Evolutionary conservation across 2,329 filamentous ascomycete genomes (phyloP), one percentile per base, ranked within the genome.

Genomic region (Paraphaeosphaeria sporulosa): DNA sequence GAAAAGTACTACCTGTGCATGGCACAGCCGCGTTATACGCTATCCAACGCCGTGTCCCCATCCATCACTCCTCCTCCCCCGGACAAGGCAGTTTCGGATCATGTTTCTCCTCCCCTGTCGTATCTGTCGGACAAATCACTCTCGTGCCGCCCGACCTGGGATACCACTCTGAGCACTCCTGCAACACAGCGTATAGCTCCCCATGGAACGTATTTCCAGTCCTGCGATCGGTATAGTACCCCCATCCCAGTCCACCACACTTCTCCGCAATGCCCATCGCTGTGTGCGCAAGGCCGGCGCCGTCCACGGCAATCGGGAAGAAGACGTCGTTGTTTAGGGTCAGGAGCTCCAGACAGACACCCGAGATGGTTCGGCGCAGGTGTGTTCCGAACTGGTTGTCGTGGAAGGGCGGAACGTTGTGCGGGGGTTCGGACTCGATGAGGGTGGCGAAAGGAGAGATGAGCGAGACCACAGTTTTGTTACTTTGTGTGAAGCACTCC

Each of bases 51-150:
- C n/a, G n/a, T n/a, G n/a, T 6, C 25, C 25, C 25, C 25, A 32
- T 32, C 38, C 38, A 1, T n/a, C 36, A 40, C 38, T 7, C 19
- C 30, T 38, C 17, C 49, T 51, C 49, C 49, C 17, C 49, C 7
- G 49, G 49, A 51, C 49, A 51, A n/a, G 49, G 30, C 49, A 51
- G 21, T 2, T n/a, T 38, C 12, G 49, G 49, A 32, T 51, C 49
- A 38, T 38, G 49, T 21, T 15, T 38, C 49, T 51, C 30, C 30
- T 15, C 1, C 30, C 49, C 30, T n/a, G 49, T 51, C n/a, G 30
- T 51, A 40, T 51, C 30, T 10, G 17, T 38, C 8, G 49, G 30
- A 51, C 30, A 51, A 36, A 51, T 38, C 36, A 51, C 4, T n/a
- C 49, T 51, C 49, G 19, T 2, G n/a, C 48, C 27, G 4, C 19